Conservation (phyloP, 2,329 filamentous ascomycete species). For the Scedosporium boydii region DNA sequence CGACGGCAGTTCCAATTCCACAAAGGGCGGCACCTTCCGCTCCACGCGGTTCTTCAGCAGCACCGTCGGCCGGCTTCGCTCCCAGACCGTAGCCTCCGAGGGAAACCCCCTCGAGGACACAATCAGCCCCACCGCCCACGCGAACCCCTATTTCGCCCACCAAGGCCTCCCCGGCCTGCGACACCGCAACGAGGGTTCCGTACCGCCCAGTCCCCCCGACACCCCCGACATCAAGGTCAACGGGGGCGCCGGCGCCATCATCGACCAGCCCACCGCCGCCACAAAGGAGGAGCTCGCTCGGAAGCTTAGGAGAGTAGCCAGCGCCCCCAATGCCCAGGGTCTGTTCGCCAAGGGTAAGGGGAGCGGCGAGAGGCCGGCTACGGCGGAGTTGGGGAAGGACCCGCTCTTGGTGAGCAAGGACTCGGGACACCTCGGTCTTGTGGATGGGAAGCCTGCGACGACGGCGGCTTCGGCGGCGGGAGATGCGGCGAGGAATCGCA, state of each 20-base stretch:
- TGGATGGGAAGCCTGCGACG: constrained; percentile 18
- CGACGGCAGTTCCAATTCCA: constrained; percentile 14
- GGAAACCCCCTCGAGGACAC: constrained; percentile 82
- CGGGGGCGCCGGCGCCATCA: constrained; percentile 53
- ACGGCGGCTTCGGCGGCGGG: constrained; percentile 15
- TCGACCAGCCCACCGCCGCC: constrained; percentile 60
- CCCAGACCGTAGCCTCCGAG: constrained; percentile 85
- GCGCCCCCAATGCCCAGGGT: constrained; percentile 92
- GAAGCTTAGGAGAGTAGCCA: constrained; percentile 87
- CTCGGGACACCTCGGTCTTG: constrained; percentile 27
- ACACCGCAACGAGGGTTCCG: constrained; percentile 89
- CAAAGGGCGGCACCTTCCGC: constrained; percentile 56
- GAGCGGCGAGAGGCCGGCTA: constrained; percentile 62
- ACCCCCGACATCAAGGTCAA: constrained; percentile 72
- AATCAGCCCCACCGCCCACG: constrained; percentile 83
- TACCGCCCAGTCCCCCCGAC: constrained; percentile 86
- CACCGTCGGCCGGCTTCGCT: constrained; percentile 77
- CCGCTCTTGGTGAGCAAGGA: constrained; percentile 49
- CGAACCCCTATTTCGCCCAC: constrained; percentile 95
- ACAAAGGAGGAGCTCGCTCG: constrained; percentile 91
- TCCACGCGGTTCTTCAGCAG: constrained; percentile 84
- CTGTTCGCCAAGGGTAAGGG: constrained; percentile 58
- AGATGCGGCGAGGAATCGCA: constrained; percentile 15
- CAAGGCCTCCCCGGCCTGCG: constrained; percentile 88
- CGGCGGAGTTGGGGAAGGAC: constrained; percentile 79